Evolutionary conservation across 306 rosid genomes (phyloP).

Genomic region (Vicia faba): DNA sequence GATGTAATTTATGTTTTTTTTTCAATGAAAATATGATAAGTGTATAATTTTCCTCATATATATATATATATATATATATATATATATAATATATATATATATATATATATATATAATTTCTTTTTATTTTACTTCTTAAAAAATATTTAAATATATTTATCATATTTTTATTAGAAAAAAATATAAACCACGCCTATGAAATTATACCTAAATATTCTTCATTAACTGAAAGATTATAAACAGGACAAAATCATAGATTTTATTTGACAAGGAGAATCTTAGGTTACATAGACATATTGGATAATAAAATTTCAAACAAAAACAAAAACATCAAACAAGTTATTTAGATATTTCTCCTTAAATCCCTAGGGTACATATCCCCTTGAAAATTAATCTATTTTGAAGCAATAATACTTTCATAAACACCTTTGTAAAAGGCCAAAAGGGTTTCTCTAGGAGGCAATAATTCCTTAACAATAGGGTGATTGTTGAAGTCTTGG

Average conservation of each 20-base stretch:
- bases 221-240: too few relatives aligned
- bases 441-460: conserved; percentile 45
- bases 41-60: too few relatives aligned
- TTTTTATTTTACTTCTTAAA: too few relatives aligned
- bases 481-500: conserved; percentile 36
- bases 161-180: too few relatives aligned
- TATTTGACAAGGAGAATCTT: not conserved
- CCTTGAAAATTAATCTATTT: not conserved
- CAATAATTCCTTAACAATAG: conserved; percentile 33
- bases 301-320: not conserved
- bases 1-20: too few relatives aligned
- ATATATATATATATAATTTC: too few relatives aligned
- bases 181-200: too few relatives aligned
- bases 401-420: conserved; percentile 15
- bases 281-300: not conserved
- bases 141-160: too few relatives aligned
- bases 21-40: too few relatives aligned
- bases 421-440: conserved; percentile 21
- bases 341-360: not conserved
- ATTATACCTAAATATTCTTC: too few relatives aligned
- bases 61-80: too few relatives aligned
- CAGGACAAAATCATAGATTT: not conserved
- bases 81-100: too few relatives aligned
- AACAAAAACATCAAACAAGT: not conserved
- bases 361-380: not conserved